phyloP scores from a whole-genome alignment of 495 filamentous ascomycete species.

The Penicillium canariense region DNA sequence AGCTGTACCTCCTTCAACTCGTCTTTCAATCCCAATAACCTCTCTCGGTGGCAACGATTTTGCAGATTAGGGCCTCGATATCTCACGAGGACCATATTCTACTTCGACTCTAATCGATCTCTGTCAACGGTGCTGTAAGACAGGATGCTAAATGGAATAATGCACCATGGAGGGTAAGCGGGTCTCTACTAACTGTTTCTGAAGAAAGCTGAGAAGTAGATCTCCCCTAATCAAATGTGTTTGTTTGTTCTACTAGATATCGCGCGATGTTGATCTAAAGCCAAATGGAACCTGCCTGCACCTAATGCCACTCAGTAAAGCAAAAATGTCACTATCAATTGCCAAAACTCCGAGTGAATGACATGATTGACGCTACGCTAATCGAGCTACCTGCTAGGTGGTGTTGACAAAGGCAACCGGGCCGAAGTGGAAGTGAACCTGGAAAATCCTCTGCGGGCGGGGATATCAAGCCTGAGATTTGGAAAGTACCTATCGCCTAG shows the following conservation, averaged over 20 bases:
- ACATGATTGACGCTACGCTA: conserved; percentile 9
- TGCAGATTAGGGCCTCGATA: background rate
- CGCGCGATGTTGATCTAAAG: background rate
- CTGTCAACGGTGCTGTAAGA: background rate
- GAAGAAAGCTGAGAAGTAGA: background rate
- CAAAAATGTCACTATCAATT: conserved; percentile 14
- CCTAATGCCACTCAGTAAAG: conserved; percentile 15
- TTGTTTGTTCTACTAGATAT: background rate
- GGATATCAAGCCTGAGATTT: no score
- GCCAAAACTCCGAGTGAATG: conserved; percentile 12
- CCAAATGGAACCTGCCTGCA: conserved; percentile 13
- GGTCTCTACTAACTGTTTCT: no score
- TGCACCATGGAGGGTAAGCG: no score
- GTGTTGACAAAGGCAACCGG: conserved; percentile 16
- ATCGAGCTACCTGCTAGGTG: conserved; percentile 18
- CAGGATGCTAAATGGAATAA: background rate
- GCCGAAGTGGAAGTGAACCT: conserved; percentile 20
- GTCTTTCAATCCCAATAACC: no score
- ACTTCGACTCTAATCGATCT: background rate
- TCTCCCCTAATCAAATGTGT: background rate
- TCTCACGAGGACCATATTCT: background rate
- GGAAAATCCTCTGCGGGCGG: conserved; percentile 17
- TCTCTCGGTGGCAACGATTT: no score
- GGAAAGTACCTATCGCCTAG: conserved; percentile 13
- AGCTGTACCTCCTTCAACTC: no score